Evolutionary conservation across 768 basidiomycete genomes (phyloP).

Genomic region (Gloeostereum incarnatum): DNA sequence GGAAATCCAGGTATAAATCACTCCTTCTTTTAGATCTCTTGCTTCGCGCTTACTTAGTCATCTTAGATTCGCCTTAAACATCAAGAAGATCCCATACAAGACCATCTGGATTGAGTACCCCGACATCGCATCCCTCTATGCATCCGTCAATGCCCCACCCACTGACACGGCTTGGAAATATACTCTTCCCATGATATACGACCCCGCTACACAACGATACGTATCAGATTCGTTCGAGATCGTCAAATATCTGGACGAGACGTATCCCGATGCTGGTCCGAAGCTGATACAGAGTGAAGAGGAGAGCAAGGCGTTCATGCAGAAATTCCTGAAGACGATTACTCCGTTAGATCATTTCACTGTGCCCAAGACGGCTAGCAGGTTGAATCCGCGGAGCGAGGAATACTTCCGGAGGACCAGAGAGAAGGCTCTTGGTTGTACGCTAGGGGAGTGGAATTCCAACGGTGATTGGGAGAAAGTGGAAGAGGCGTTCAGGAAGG

Average conservation of each 20-base stretch:
- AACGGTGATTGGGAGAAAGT: constrained; percentile 7
- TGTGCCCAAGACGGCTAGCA: constrained; percentile 5
- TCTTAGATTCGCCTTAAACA: no score
- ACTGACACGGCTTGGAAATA: no score
- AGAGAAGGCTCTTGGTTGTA: constrained; percentile 9
- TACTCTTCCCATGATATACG: constrained; percentile 29
- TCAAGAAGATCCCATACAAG: no score
- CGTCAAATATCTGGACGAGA: constrained; percentile 25
- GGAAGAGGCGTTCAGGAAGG: constrained; percentile 11
- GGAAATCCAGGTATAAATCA: background rate
- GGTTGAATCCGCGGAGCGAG: constrained; percentile 19
- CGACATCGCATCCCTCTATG: no score
- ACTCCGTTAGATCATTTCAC: constrained; percentile 1
- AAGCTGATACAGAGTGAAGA: constrained; percentile 16
- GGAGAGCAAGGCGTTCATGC: constrained; percentile 11
- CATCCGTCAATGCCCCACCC: no score
- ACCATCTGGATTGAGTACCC: no score
- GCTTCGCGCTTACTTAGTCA: no score
- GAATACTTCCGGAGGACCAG: constrained; percentile 20
- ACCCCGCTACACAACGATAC: constrained; percentile 19
- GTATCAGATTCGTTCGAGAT: constrained; percentile 24
- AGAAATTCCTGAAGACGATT: background rate
- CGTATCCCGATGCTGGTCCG: constrained; percentile 22
- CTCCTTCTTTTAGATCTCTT: no score
- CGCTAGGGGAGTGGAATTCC: constrained; percentile 13